These are phyloP conservation scores for Nemania abortiva DNA, from an alignment of 2,329 filamentous ascomycete species.

Conservation along the genomic window DNA sequence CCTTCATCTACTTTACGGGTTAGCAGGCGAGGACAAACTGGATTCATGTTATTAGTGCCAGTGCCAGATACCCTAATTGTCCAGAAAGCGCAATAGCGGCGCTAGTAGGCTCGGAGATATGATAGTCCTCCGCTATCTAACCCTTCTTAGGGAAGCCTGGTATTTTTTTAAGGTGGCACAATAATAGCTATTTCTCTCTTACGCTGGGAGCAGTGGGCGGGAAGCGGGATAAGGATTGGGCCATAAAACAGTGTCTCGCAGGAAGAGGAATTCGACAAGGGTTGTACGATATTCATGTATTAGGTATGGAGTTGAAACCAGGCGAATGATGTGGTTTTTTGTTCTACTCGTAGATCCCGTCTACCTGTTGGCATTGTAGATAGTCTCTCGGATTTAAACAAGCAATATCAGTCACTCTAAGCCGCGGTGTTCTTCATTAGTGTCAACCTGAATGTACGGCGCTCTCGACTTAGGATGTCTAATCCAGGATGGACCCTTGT, in stretches of 20 bases:
- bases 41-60: slow-evolving; percentile 1
- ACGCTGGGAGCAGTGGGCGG: not conserved
- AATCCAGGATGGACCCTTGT: no score
- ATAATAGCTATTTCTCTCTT: not conserved
- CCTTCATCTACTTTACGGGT: not conserved
- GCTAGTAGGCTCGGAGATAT: not conserved
- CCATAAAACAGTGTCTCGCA: slow-evolving; percentile 20
- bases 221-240: not conserved
- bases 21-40: not conserved
- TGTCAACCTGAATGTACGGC: no score
- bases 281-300: slow-evolving; percentile 36
- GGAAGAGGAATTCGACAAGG: slow-evolving; percentile 1
- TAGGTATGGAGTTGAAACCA: slow-evolving; percentile 21
- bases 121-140: not conserved
- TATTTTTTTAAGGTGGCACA: not conserved
- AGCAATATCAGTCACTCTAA: not conserved
- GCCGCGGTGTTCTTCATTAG: not conserved
- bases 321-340: slow-evolving; percentile 28
- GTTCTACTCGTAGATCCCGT: not conserved
- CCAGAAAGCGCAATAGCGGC: not conserved
- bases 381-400: not conserved
- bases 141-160: not conserved
- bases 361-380: not conserved
- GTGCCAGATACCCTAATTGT: not conserved
- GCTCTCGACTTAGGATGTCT: no score